phyloP scores from a whole-genome alignment of 257 asterid genomes.

The Solanum virginianum region DNA sequence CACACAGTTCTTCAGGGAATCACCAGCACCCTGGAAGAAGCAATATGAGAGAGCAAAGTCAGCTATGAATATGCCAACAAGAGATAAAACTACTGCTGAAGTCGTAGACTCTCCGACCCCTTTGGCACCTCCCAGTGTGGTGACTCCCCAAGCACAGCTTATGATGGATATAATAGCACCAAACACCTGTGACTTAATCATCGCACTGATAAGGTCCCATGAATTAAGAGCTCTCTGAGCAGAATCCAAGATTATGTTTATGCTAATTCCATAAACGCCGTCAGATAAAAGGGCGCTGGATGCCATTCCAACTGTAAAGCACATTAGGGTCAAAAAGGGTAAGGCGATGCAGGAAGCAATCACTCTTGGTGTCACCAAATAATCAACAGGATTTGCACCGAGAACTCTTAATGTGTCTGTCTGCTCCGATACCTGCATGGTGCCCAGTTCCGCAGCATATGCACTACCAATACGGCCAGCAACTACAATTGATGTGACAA shows the following conservation, averaged over 20 bases:
- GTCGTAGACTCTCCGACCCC: constrained; percentile 98
- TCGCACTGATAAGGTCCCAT: constrained; percentile 90
- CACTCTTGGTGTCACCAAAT: constrained; percentile 84
- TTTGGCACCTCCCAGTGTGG: constrained; percentile 91
- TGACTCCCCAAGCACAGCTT: constrained; percentile 98
- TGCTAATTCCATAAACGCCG: constrained; percentile 70
- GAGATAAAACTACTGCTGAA: constrained; percentile 87
- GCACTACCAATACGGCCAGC: constrained; percentile 97
- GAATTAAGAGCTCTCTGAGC: constrained; percentile 69
- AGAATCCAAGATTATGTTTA: constrained; percentile 80
- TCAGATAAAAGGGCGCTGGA: constrained; percentile 82
- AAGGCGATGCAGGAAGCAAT: constrained; percentile 68
- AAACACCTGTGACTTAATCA: constrained; percentile 77
- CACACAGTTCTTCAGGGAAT: constrained; percentile 60
- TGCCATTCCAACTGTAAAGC: constrained; percentile 83
- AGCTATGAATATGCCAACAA: constrained; percentile 79
- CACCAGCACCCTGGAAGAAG: constrained; percentile 97
- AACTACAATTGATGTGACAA: constrained; percentile 77
- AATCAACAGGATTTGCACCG: constrained; percentile 80
- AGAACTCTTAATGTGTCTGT: constrained; percentile 89
- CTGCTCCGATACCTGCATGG: constrained; percentile 99
- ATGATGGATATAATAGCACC: constrained; percentile 79
- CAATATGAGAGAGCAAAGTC: constrained; percentile 80
- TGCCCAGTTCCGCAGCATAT: constrained; percentile 90
- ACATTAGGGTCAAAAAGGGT: constrained; percentile 72